Conservation (phyloP, 495 filamentous ascomycete species). For the Massariosphaeria phaeospora region DNA sequence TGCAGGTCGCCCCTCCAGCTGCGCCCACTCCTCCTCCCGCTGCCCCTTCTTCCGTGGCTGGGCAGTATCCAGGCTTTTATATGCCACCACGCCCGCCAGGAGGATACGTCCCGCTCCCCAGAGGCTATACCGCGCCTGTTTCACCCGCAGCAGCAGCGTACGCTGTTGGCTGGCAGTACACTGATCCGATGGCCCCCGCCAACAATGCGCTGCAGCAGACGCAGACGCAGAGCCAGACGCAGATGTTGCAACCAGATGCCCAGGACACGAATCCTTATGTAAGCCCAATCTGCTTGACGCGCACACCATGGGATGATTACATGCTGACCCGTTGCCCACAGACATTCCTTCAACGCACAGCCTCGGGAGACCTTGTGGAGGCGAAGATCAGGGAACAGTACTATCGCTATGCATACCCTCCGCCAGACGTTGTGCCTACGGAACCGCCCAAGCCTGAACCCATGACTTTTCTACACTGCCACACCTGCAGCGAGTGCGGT, state of each 20-base stretch:
- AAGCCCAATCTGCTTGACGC: neutral
- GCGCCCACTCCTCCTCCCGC: neutral
- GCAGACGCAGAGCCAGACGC: no score
- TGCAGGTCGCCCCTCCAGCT: no score
- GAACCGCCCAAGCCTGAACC: neutral
- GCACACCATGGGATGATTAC: neutral
- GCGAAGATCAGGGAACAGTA: neutral
- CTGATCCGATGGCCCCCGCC: neutral
- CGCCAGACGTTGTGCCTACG: neutral
- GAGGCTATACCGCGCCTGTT: neutral
- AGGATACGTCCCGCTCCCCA: neutral
- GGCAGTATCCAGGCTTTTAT: no score
- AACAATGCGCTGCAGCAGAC: neutral
- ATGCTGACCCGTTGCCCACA: neutral
- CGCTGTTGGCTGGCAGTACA: neutral
- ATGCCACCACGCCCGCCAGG: neutral
- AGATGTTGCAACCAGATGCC: no score
- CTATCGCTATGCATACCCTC: neutral
- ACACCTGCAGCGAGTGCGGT: constrained; percentile 29
- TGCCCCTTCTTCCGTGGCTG: neutral
- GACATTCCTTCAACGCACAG: neutral
- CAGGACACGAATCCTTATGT: no score
- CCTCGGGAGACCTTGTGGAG: neutral
- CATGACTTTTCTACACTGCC: constrained; percentile 12
- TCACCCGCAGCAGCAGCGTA: neutral